Evolutionary conservation across 2,329 filamentous ascomycete species (phyloP), one percentile per base, ranked within the genome.

Genomic region (Bipolaris bicolor): DNA sequence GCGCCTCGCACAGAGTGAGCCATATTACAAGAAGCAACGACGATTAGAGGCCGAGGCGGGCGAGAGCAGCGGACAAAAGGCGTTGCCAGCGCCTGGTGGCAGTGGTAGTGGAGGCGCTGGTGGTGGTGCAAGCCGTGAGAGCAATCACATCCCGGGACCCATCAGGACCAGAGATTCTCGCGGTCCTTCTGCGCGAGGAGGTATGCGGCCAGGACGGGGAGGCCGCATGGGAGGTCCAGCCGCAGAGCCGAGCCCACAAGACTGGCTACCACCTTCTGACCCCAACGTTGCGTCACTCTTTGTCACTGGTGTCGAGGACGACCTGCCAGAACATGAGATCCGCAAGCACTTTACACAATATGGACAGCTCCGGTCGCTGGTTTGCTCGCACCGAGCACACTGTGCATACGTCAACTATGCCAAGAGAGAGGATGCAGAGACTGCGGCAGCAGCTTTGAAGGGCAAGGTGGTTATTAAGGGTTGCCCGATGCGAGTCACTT

Each of bases 381-480:
- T 99, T 36, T 98, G 95, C 77, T 97, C 93, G 6, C 95, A 99
- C 79, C 92, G 96, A 81, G 94, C 94, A 15, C 95, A 98, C 73
- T 98, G 93, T 76, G 95, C 95, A 1, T 99, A 98, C 73, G 83
- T 99, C 78, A 99, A 99, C 79, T 99, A 92, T 75, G 88, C 92
- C 66, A 91, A 89, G 3, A 86, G 95, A 55, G 87, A 91, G 60
- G 89, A 86, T 1, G 95, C 96, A 0, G 95, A 99, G 78, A 88
- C 85, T 57, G 96, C 96, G 0, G 91, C 95, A 0, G 86, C 87
- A 33, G 86, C 90, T 18, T 94, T 92, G 66, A 90, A 97, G 75
- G 95, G 96, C 5, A 90, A 90, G 60, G 92, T 92, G 0, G 86
- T 98, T 6, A 91, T 99, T 68, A 88, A 92, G 34, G 95, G 95